phyloP scores from a whole-genome alignment of 169 alveolate species.

The Plasmodium malariae region DNA sequence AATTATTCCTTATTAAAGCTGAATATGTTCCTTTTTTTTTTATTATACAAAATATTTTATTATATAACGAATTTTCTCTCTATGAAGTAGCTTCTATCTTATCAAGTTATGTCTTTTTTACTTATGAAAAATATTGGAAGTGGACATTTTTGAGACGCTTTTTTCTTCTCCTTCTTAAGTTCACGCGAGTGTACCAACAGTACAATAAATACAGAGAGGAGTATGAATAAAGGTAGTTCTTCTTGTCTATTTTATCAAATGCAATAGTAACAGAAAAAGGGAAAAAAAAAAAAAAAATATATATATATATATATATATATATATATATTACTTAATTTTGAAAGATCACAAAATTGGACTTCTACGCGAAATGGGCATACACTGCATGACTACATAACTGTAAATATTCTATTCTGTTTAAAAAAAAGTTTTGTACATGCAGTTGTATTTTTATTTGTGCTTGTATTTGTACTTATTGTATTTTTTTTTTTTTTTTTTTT shows the following conservation, averaged over 20 bases:
- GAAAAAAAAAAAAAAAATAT: background rate
- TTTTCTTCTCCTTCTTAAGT: conserved; percentile 7
- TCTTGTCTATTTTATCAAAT: too few species aligned
- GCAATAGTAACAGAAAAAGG: background rate
- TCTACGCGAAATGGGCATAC: too few species aligned
- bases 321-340: too few species aligned
- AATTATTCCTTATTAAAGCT: conserved; percentile 82
- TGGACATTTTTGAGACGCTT: conserved; percentile 19
- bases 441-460: too few species aligned
- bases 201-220: conserved; percentile 63
- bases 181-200: conserved; percentile 24
- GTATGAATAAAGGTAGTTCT: conserved; percentile 56
- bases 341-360: too few species aligned
- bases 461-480: too few species aligned
- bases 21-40: conserved; percentile 82
- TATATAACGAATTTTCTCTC: conserved; percentile 78
- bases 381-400: too few species aligned
- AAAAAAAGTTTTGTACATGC: too few species aligned
- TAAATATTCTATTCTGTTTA: too few species aligned
- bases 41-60: conserved; percentile 81
- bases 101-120: conserved; percentile 61
- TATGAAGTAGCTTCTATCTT: conserved; percentile 77
- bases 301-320: background rate
- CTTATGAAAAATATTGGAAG: conserved; percentile 39
- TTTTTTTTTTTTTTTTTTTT: too few species aligned